Percentiles rank a stretch among this genome's conserved stretches.
phyloP scores from a whole-genome alignment of 805 yeast genomes.

The Nakazawaea holstii region DNA sequence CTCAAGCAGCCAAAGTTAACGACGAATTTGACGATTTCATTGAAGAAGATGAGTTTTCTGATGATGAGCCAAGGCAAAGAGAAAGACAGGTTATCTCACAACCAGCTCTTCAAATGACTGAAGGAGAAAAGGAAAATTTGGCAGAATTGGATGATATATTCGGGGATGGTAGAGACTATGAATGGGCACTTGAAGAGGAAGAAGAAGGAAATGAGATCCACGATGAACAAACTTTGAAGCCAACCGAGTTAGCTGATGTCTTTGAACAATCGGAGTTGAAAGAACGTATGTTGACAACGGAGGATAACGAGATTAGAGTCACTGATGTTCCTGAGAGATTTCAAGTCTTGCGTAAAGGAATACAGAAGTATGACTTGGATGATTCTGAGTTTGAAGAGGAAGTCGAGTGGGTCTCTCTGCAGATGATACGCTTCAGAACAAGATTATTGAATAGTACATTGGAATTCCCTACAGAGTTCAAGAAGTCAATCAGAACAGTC shows the following conservation, averaged over 20 bases:
- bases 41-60: slow-evolving; percentile 94
- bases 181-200: slow-evolving; percentile 96
- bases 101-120: slow-evolving; percentile 35
- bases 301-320: slow-evolving; percentile 81
- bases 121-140: slow-evolving; percentile 74
- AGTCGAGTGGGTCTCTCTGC: slow-evolving; percentile 74
- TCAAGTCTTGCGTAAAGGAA: slow-evolving; percentile 67
- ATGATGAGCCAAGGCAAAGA: slow-evolving; percentile 61
- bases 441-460: slow-evolving; percentile 30
- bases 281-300: slow-evolving; percentile 86
- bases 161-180: slow-evolving; percentile 96
- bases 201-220: slow-evolving; percentile 54
- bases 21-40: slow-evolving; percentile 96
- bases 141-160: slow-evolving; percentile 92
- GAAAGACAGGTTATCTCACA: slow-evolving; percentile 19
- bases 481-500: slow-evolving; percentile 63
- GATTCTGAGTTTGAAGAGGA: slow-evolving; percentile 68
- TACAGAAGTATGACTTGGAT: slow-evolving; percentile 62
- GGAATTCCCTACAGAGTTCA: slow-evolving; percentile 43
- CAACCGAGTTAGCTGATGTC: slow-evolving; percentile 73
- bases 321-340: slow-evolving; percentile 90
- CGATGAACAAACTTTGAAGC: slow-evolving; percentile 24
- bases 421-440: slow-evolving; percentile 53
- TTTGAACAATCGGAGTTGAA: slow-evolving; percentile 92
- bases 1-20: slow-evolving; percentile 27